Evolutionary conservation across 192 early-diverging fungal species (phyloP).

Genomic region (Dissophora ornata): DNA sequence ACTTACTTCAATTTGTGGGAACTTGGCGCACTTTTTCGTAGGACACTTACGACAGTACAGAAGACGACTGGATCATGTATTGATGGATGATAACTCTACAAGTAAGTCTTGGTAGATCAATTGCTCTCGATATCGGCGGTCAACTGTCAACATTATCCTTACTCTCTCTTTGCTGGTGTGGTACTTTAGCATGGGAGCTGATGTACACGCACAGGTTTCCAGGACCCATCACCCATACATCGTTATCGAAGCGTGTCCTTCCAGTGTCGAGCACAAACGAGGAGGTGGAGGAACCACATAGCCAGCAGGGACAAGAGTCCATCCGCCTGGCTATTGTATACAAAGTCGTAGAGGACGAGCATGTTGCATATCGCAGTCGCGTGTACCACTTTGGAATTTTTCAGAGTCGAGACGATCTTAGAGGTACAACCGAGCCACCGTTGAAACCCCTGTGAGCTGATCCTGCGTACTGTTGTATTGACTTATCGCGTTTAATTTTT

Average conservation of each 20-base stretch:
- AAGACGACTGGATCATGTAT: constrained; percentile 10
- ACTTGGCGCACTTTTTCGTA: not conserved
- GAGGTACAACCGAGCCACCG: no score
- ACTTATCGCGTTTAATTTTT: no score
- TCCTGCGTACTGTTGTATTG: no score
- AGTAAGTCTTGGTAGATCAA: constrained; percentile 5
- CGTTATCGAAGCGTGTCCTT: constrained; percentile 26
- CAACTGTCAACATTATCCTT: no score
- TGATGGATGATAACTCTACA: constrained; percentile 15
- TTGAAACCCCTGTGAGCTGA: no score
- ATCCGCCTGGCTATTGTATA: constrained; percentile 35
- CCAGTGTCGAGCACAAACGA: not conserved
- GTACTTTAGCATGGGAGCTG: constrained; percentile 38
- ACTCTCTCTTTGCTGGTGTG: no score
- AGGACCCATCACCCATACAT: constrained; percentile 38
- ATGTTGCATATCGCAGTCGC: constrained; percentile 27
- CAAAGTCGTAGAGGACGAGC: constrained; percentile 37
- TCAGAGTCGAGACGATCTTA: constrained; percentile 7
- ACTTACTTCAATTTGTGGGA: not conserved
- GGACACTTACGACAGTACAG: constrained; percentile 41
- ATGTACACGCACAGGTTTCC: constrained; percentile 47
- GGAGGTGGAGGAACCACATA: not conserved
- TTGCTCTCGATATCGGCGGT: no score
- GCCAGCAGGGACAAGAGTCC: not conserved
- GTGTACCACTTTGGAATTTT: constrained; percentile 42